These are phyloP conservation scores for Corinectria fuckeliana DNA, from an alignment of 2,329 filamentous ascomycete species.

Conservation along the genomic window DNA sequence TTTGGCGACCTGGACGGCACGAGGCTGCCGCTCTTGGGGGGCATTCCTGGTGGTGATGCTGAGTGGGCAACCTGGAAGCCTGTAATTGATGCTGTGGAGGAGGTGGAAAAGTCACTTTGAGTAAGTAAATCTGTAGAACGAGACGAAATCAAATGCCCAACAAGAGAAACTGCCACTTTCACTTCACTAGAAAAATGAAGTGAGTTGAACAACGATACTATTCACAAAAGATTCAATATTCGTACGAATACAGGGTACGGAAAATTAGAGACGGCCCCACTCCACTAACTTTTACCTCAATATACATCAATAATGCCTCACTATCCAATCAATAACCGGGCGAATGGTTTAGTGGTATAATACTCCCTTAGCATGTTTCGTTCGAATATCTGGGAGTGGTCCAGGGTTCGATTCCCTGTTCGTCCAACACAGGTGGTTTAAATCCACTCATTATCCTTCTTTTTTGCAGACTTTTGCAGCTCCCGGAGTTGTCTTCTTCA, in stretches of 20 bases:
- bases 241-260: neutral
- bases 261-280: neutral
- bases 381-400: conserved; percentile 37
- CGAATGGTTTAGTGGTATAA: conserved; percentile 41
- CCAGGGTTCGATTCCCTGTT: conserved; percentile 41
- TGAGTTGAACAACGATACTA: too few relatives aligned
- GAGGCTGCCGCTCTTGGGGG: conserved; percentile 63
- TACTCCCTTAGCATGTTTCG: conserved; percentile 38
- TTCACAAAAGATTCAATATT: too few relatives aligned
- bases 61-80: conserved; percentile 64
- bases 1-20: conserved; percentile 66
- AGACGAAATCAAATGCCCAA: too few relatives aligned
- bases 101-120: conserved; percentile 48
- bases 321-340: conserved; percentile 19
- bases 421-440: conserved; percentile 34
- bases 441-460: conserved; percentile 5
- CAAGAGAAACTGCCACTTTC: too few relatives aligned
- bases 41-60: conserved; percentile 61
- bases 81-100: conserved; percentile 50
- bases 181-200: too few relatives aligned
- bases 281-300: neutral
- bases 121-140: neutral
- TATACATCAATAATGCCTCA: neutral
- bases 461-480: conserved; percentile 10
- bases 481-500: conserved; percentile 21